Conservation (phyloP, 1,284 basidiomycete species). For the Leccinum pachyderme region DNA sequence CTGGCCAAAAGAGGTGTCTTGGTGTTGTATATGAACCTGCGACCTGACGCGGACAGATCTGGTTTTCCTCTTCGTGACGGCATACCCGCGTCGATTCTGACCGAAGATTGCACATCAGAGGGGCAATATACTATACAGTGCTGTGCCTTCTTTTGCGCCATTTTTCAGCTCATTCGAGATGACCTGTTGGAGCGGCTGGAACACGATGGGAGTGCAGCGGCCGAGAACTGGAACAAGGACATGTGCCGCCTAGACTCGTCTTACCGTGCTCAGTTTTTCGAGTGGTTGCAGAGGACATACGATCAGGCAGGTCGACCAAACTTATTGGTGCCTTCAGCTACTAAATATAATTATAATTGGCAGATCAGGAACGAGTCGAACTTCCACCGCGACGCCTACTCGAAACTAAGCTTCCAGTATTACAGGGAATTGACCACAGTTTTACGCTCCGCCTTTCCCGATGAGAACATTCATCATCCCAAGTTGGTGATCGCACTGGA, state of each 20-base stretch:
- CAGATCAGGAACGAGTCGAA: constrained; percentile 36
- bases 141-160: neutral
- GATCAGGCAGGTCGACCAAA: neutral
- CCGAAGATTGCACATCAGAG: neutral
- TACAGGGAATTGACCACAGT: too few species aligned
- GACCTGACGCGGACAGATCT: neutral
- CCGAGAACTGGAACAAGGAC: neutral
- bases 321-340: neutral
- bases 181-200: neutral
- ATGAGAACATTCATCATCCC: too few species aligned
- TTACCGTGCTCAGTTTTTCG: neutral
- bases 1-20: neutral
- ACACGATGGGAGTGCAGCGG: neutral
- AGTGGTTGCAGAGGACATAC: neutral
- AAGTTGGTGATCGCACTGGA: too few species aligned
- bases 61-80: neutral
- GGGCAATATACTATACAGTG: neutral
- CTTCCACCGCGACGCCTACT: too few species aligned
- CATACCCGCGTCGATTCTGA: neutral
- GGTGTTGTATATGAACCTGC: neutral
- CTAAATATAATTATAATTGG: neutral
- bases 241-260: neutral
- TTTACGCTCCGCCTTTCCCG: too few species aligned
- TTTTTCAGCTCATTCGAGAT: neutral
- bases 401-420: too few species aligned